These are phyloP conservation scores for Melaleuca quinquenervia DNA, from an alignment of 345 rosid species.

Conservation along the genomic window DNA sequence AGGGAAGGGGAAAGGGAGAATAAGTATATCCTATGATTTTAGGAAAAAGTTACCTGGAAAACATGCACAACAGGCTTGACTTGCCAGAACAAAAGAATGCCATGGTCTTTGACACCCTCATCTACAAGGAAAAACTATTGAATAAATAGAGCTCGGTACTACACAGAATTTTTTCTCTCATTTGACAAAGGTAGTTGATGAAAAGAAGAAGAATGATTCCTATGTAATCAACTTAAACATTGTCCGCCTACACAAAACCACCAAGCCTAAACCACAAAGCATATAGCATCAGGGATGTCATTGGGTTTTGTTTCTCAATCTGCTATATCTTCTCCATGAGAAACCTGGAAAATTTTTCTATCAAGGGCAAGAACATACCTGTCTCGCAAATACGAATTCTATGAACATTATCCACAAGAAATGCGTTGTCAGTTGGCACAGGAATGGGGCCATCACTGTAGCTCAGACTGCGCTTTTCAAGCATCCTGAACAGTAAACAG, in stretches of 20 bases:
- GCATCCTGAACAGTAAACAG: conserved; percentile 43
- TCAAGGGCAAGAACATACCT: conserved; percentile 21
- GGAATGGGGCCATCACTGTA: conserved; percentile 73
- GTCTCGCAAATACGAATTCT: conserved; percentile 71
- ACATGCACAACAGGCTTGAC: conserved; percentile 86
- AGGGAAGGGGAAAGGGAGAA: neutral
- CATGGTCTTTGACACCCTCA: conserved; percentile 71
- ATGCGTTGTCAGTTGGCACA: conserved; percentile 56
- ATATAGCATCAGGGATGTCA: neutral
- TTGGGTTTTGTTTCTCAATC: neutral
- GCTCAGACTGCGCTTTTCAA: conserved; percentile 82
- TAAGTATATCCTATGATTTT: neutral
- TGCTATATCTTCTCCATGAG: neutral
- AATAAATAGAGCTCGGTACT: neutral
- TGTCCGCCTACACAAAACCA: neutral
- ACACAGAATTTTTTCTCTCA: neutral
- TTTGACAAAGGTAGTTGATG: neutral
- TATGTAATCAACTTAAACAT: neutral
- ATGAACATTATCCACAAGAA: conserved; percentile 65
- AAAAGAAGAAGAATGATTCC: neutral
- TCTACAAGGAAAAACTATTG: conserved; percentile 25
- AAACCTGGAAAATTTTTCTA: neutral
- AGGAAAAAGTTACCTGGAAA: conserved; percentile 56
- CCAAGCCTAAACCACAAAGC: neutral
- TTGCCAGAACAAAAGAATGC: conserved; percentile 94